A percentile compares a stretch with the other conserved stretches of the same genome.
Conservation (phyloP, 495 filamentous ascomycete species). For the Annulohypoxylon moriforme region DNA sequence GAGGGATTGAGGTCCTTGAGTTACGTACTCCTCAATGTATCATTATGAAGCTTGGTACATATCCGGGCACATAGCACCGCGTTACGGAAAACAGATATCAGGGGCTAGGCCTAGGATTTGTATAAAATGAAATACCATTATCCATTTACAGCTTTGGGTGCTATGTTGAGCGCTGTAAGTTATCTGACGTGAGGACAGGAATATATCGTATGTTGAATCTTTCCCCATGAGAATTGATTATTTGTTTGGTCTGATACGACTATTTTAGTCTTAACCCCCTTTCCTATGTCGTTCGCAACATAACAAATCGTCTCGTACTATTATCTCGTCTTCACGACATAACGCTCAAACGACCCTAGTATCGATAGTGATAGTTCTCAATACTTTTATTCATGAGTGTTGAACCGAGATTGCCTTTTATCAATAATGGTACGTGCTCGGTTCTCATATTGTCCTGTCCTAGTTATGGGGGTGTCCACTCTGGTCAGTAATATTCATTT, state of each 20-base stretch:
- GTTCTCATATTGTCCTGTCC: background rate
- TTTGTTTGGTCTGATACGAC: no score
- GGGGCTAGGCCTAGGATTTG: background rate
- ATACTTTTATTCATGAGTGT: no score
- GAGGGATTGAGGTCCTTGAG: background rate
- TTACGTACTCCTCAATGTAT: background rate
- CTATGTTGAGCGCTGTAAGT: background rate
- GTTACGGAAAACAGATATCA: background rate
- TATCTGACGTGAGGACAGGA: background rate
- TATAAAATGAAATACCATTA: constrained; percentile 1
- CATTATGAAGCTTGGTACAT: constrained; percentile 5
- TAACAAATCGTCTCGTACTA: no score
- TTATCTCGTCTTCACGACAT: no score
- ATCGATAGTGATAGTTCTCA: no score
- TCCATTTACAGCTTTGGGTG: background rate
- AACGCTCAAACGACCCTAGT: no score
- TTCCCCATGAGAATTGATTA: no score
- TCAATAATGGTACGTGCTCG: background rate
- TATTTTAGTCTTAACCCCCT: no score
- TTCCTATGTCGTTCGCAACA: no score
- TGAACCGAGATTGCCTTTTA: background rate
- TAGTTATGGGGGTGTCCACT: background rate
- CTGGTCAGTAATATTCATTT: no score
- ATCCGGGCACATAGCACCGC: background rate
- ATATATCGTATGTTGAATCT: no score